Evolutionary conservation across 2,329 filamentous ascomycete species (phyloP).

Genomic region (Microcera coccophila): DNA sequence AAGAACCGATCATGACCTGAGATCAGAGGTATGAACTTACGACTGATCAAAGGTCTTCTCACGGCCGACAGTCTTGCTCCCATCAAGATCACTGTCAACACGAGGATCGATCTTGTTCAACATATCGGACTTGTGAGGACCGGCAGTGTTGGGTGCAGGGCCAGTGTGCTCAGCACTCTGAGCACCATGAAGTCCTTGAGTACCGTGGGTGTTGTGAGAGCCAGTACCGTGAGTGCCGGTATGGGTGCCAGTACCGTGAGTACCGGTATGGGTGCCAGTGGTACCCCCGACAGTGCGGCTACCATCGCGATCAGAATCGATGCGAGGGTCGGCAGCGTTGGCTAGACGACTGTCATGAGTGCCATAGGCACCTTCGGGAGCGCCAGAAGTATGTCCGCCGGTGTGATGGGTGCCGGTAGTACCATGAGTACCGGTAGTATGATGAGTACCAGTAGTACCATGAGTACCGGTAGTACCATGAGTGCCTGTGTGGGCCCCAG

Average conservation of each 20-base stretch:
- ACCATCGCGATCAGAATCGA: conserved; percentile 51
- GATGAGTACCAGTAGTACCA: neutral
- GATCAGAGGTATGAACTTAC: conserved; percentile 26
- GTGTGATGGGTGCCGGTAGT: conserved; percentile 5
- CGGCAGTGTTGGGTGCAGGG: conserved; percentile 32
- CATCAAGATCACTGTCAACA: conserved; percentile 51
- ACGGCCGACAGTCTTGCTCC: conserved; percentile 41
- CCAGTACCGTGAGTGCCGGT: conserved; percentile 1
- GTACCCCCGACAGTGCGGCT: conserved; percentile 27
- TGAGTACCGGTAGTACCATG: conserved; percentile 17
- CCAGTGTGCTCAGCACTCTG: conserved; percentile 14
- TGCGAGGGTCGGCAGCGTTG: conserved; percentile 51
- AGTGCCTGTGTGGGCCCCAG: conserved; percentile 3
- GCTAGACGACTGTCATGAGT: conserved; percentile 43
- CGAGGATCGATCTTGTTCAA: conserved; percentile 52
- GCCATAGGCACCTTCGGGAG: conserved; percentile 31
- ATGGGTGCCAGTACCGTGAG: conserved; percentile 10
- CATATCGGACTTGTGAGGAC: conserved; percentile 46
- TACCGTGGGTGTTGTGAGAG: conserved; percentile 18
- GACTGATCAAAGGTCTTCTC: conserved; percentile 45
- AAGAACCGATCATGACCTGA: conserved; percentile 6
- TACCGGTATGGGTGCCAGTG: conserved; percentile 23
- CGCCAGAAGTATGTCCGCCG: conserved; percentile 10
- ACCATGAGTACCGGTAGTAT: neutral
- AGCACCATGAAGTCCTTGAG: neutral